Percentiles rank a stretch among this genome's conserved stretches.
Conservation (phyloP, 2,329 filamentous ascomycete species). For the Cyphellophora attinorum region DNA sequence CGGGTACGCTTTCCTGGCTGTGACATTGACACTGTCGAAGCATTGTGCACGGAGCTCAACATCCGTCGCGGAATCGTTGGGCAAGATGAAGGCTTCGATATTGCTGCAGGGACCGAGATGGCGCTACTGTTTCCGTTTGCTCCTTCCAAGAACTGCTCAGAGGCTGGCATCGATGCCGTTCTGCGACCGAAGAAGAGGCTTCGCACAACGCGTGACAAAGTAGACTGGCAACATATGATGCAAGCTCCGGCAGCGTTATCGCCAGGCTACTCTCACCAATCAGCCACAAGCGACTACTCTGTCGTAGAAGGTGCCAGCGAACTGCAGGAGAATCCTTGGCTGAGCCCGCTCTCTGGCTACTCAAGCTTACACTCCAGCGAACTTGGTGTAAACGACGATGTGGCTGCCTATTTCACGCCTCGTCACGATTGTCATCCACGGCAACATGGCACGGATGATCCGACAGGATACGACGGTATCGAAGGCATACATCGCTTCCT, state of each 20-base stretch:
- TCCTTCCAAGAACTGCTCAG: constrained; percentile 45
- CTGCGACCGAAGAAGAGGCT: constrained; percentile 19
- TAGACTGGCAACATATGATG: constrained; percentile 52
- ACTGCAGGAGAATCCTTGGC: constrained; percentile 44
- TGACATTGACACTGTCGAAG: constrained; percentile 71
- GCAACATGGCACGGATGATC: constrained; percentile 25
- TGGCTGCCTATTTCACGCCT: constrained; percentile 16
- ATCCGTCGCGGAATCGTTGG: constrained; percentile 67
- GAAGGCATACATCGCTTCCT: constrained; percentile 60
- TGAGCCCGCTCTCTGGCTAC: constrained; percentile 43
- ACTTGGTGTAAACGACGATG: constrained; percentile 22
- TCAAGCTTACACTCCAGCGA: constrained; percentile 48
- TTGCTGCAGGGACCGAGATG: constrained; percentile 56
- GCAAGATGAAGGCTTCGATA: constrained; percentile 70
- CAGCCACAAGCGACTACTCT: constrained; percentile 22
- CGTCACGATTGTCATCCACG: constrained; percentile 10
- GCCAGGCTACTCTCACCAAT: constrained; percentile 16
- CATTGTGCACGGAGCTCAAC: constrained; percentile 77
- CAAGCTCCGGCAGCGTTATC: constrained; percentile 26
- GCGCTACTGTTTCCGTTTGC: constrained; percentile 83
- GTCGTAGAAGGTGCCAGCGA: constrained; percentile 32
- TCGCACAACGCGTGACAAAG: constrained; percentile 24
- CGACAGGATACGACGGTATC: constrained; percentile 50
- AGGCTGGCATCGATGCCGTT: constrained; percentile 29
- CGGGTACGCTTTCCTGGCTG: constrained; percentile 86